These are phyloP conservation scores for Boletus patriciae DNA, from an alignment of 768 basidiomycete genomes.

Conservation along the genomic window DNA sequence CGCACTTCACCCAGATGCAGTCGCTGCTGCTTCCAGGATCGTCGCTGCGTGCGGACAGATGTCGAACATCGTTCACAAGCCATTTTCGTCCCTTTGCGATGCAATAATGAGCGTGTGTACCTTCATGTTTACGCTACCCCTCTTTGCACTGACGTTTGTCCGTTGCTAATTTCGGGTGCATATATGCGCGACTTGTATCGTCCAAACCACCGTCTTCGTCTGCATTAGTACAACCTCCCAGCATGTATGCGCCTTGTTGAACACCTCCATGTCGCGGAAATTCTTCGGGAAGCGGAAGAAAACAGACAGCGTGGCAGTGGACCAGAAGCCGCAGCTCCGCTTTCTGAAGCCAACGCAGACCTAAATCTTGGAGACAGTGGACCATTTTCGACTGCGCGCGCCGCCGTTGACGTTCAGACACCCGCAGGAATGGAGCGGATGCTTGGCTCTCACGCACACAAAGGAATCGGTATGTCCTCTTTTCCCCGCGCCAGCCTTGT, in stretches of 20 bases:
- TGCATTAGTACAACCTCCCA: conserved; percentile 64
- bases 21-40: conserved; percentile 60
- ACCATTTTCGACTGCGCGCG: neutral
- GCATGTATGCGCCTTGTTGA: conserved; percentile 74
- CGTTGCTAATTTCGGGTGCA: neutral
- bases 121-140: neutral
- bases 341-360: neutral
- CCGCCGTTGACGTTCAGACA: neutral
- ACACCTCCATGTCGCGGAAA: conserved; percentile 67
- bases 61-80: conserved; percentile 59
- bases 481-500: neutral
- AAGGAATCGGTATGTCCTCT: conserved; percentile 6
- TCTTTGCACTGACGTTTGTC: neutral
- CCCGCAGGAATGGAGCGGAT: neutral
- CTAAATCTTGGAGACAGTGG: neutral
- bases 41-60: conserved; percentile 72
- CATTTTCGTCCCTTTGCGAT: conserved; percentile 73
- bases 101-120: conserved; percentile 64
- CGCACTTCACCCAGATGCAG: conserved; percentile 58
- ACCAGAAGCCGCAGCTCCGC: neutral
- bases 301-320: conserved; percentile 34
- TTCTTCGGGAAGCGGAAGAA: conserved; percentile 64
- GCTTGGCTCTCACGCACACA: neutral
- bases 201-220: neutral
- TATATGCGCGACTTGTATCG: conserved; percentile 12